Evolutionary conservation across 1,284 basidiomycete genomes (phyloP), one percentile per base, ranked within the genome.

Genomic region (Porogramme epimiltina): DNA sequence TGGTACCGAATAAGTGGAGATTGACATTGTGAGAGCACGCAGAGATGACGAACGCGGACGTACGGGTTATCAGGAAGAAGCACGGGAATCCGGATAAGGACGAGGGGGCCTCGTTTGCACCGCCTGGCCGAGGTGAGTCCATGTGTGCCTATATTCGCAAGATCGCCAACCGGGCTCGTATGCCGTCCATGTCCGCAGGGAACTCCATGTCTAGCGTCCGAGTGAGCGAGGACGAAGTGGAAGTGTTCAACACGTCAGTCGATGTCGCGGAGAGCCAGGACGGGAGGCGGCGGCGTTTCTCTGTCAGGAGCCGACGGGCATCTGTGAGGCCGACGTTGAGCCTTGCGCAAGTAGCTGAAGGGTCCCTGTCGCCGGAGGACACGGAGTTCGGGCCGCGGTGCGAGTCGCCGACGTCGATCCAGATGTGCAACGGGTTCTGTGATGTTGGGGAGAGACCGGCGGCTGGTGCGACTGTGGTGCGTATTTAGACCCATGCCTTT

Each of bases 341-440:
- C 31, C 49, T 59, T 20, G 45, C 51, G 0, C 49, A 53, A 24
- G 33, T 59, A n/a, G 22, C 41, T 33, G 54, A 53, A 25, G 46
- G 43, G 49, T 3, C 13, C 43, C 37, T 24, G 22, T 22, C 20
- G 9, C 25, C 4, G 51, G n/a, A 1, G 38, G 9, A 13, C 8
- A 28, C 44, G 18, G 54, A 49, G 11, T 13, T 42, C 9, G 49
- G 45, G 19, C 51, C 44, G 10, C 45, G 52, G 23, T 59, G 57
- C 19, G 19, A 49, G 1, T 59, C 57, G 19, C 57, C 57, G 4
- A 51, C 41, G 8, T 55, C 55, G 16, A 44, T 56, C 41, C 9
- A 37, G 28, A 25, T 40, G 25, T 63, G 62, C 44, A 48, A 56
- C 10, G 62, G 62, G 3, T 55, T 55, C 26, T 63, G 62, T 43